A percentile compares a stretch with the other conserved stretches of the same genome.
Conservation (phyloP, 2,329 filamentous ascomycete genomes). For the Ophidiomyces ophidiicola region DNA sequence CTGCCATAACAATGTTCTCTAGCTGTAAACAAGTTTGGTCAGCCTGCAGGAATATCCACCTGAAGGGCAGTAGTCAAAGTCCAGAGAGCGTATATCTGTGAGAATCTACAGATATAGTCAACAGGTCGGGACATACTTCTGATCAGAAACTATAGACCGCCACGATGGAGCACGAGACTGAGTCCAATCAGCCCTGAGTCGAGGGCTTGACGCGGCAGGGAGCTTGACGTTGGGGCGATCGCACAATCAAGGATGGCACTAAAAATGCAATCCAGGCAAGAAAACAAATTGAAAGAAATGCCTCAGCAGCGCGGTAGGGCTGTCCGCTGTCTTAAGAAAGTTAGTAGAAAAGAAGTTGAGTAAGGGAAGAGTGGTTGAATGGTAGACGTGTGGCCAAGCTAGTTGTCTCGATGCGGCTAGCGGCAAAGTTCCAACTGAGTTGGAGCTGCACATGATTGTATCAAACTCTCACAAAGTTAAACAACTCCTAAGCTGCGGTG, state of each 20-base stretch:
- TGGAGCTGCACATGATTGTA: not conserved
- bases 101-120: too few species aligned
- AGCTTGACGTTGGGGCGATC: slow-evolving; percentile 1
- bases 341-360: slow-evolving; percentile 8
- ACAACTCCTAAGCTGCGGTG: too few species aligned
- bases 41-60: slow-evolving; percentile 13
- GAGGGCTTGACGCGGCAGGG: slow-evolving; percentile 1
- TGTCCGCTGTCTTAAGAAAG: slow-evolving; percentile 5
- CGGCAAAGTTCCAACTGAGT: slow-evolving; percentile 16
- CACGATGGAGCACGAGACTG: slow-evolving; percentile 28
- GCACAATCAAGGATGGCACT: slow-evolving; percentile 6
- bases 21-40: slow-evolving; percentile 24
- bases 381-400: slow-evolving; percentile 30
- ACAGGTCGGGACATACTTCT: slow-evolving; percentile 16
- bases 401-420: slow-evolving; percentile 35
- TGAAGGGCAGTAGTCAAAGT: slow-evolving; percentile 10
- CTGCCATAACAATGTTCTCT: slow-evolving; percentile 56
- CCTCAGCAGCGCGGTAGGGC: slow-evolving; percentile 5
- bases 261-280: not conserved
- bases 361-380: slow-evolving; percentile 12
- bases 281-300: not conserved
- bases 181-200: slow-evolving; percentile 12
- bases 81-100: too few species aligned
- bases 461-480: too few species aligned
- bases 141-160: slow-evolving; percentile 34